Base-by-base conservation (phyloP, 1,284 basidiomycete species). In the Boletus albobrunnescens region DNA sequence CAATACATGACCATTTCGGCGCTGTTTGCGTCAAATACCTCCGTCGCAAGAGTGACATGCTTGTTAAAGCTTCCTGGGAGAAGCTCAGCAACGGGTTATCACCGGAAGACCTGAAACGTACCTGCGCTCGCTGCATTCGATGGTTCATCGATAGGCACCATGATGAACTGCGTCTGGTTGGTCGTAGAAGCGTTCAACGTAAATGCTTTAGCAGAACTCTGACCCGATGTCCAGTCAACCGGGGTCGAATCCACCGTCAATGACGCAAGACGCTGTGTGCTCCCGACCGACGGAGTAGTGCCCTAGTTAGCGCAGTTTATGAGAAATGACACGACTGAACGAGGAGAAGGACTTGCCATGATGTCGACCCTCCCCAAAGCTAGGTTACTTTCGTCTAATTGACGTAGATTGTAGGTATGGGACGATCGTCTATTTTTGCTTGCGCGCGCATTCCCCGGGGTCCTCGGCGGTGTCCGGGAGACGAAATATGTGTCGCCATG, bases 101-200 rank as follows among this genome's bases (percentile, higher is more conserved):
- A 20, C 2, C 14, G n/a, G 11, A 12, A 30, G 12, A 17, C n/a
- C 16, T 3, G 4, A 16, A 12, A 47, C 61, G 8, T 48, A 61
- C 62, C 60, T 4, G 35, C 20, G 10, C 31, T 4, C 6, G 31
- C 31, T 17, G 31, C 9, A 40, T 36, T 50, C 39, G 60, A 41
- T 6, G 53, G 14, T 1, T 54, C 48, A 7, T 56, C 47, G 9
- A 48, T 46, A 1, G 51, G 46, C 2, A 70, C 56, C 44, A 78
- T 68, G 56, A 69, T 74, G 53, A 84, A 69, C 55, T 72, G 70
- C 1, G 82, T 83, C 41, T 65, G 65, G 43, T 78, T 74, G 19
- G 67, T 66, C 40, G 74, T 68, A 1, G 82, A 82, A 5, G 81
- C 83, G 52, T 77, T 76, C 41, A 85, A 63, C 19, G 74, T 67